Base-by-base conservation (phyloP, 768 basidiomycete species). In the Rhodocollybia butyracea region DNA sequence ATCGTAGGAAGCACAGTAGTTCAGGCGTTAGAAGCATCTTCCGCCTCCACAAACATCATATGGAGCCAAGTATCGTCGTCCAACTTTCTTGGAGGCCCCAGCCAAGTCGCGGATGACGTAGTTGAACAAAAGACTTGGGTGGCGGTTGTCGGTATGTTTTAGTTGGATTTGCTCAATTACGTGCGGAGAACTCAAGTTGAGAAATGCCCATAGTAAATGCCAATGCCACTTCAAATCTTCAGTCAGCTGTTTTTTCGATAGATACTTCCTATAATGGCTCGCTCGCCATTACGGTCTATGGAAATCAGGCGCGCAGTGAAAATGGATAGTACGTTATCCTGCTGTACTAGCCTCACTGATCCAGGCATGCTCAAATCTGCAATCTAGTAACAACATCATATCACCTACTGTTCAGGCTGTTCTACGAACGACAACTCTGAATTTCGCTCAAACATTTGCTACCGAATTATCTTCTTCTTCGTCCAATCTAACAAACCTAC, bases 41-140 rank as follows among this genome's bases (percentile, higher is more conserved):
- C 66, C 21, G 62, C 68, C 19, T 26, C 53, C 10, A 54, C 65
- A 24, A 63, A 68, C 38, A 46, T 81, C 2, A 62, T 69, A 1
- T 82, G 77, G 77, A 61, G 61, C 27, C 59, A 68, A 5, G 58
- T 67, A 13, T 59, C 70, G n/a, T 57, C 73, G 5, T 60, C 63
- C 34, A 46, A 66, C 17, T 75, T 77, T 58, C 70, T 73, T 48
- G 71, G 70, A 56, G 76, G 76, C 13, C 63, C 63, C 3, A 55
- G 57, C 17, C 73, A 78, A 26, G 64, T 82, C 19, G 64, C 68
- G 36, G 27, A 55, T 17, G 73, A 74, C 3, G 58, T 83, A n/a
- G 57, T 76, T 29, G 61, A 81, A 39, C 72, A 83, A 53, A 65
- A 64, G 22, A 71, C 66, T 34, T 83, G 82, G 82, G 66, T 66